Base-by-base conservation (phyloP, 345 rosid genomes). In the Bretschneidera sinensis region DNA sequence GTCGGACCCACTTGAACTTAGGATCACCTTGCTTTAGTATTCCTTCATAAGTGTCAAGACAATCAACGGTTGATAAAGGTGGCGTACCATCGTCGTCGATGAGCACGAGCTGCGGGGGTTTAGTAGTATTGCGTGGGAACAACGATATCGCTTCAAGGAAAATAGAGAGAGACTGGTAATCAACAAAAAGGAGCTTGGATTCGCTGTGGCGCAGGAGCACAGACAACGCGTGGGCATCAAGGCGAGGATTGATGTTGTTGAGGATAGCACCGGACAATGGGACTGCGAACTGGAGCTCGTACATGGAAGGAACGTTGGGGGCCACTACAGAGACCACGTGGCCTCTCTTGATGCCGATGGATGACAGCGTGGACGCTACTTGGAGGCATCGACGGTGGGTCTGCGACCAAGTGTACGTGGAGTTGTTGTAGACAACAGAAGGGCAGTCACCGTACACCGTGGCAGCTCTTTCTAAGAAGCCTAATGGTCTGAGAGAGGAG, bases 231-330 rank as follows among this genome's bases (percentile, higher is more conserved):
- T 88, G 84, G 2, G 88, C 72, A 55, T 91, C 98, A 8, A 91
- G 91, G 24, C 98, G 96, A n/a, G 82, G 78, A 76, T 91, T 91
- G 84, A 91, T 60, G 76, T 60, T 72, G 80, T 88, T 88, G 63
- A 88, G 88, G 61, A 91, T 47, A 14, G 95, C 95, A 10, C 96
- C 96, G 45, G 87, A 9, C 86, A 88, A 78, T 33, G 96, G 96
- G 9, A 88, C 85, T 15, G 94, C 90, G 56, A 91, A 86, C 16
- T 88, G 98, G 51, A 86, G 89, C 91, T 91, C 98, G 68, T 91
- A 86, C 91, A 86, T 88, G 65, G 85, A 82, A 20, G 96, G 87
- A 43, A 74, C 68, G 51, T 83, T 91, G 50, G 84, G 89, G 54
- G 91, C 80, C 45, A 91, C 28, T 51, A 88, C 88, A 55, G 98